phyloP scores from a whole-genome alignment of 257 asterid species.

The Solanum bulbocastanum region DNA sequence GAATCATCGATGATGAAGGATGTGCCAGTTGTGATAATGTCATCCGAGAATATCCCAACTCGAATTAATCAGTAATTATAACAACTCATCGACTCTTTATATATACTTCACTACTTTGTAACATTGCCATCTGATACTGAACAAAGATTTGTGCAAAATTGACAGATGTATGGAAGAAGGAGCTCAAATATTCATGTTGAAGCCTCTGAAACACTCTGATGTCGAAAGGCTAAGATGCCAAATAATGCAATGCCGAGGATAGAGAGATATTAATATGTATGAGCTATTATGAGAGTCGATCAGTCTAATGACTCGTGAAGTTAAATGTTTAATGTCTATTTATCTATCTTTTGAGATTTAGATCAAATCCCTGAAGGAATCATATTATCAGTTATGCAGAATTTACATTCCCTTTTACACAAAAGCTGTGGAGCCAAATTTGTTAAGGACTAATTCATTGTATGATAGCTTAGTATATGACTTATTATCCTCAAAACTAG shows the following conservation, averaged over 20 bases:
- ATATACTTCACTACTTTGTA: background rate
- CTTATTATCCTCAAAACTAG: background rate
- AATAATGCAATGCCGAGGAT: conserved; percentile 20
- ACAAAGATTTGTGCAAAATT: background rate
- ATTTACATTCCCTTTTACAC: background rate
- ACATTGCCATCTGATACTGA: background rate
- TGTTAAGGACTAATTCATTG: background rate
- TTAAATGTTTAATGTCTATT: background rate
- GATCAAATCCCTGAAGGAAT: background rate
- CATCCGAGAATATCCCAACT: conserved; percentile 56
- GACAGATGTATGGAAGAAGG: conserved; percentile 50
- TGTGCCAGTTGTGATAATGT: conserved; percentile 51
- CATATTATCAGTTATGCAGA: background rate
- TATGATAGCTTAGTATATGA: background rate
- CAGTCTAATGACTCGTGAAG: background rate
- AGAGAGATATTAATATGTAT: background rate
- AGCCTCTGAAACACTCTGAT: conserved; percentile 51
- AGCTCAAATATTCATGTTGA: conserved; percentile 55
- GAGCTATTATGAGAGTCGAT: background rate
- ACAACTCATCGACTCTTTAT: background rate
- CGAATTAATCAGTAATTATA: conserved; percentile 39
- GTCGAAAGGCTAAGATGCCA: conserved; percentile 37
- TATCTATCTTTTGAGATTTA: background rate
- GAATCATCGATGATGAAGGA: conserved; percentile 44
- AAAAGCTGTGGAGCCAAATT: background rate